These are phyloP conservation scores for Apiospora kogelbergensis DNA, from an alignment of 2,329 filamentous ascomycete species.

Conservation along the genomic window DNA sequence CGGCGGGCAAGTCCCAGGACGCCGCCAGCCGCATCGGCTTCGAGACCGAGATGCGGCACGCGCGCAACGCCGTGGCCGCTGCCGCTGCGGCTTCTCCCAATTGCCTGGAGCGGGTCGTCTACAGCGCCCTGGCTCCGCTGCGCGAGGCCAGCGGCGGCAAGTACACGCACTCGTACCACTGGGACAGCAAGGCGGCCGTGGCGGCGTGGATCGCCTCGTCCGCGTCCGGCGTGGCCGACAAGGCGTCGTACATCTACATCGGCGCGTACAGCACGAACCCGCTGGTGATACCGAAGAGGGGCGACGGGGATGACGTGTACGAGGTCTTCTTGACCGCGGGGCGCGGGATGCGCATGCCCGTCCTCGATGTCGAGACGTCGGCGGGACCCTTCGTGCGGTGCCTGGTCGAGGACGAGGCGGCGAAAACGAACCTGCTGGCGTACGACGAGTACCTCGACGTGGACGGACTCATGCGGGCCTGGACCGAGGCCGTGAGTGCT, in stretches of 20 bases:
- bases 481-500: conserved; percentile 31
- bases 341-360: conserved; percentile 31
- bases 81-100: conserved; percentile 19
- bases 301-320: conserved; percentile 22
- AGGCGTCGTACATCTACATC: conserved; percentile 30
- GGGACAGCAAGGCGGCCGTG: conserved; percentile 24
- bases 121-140: conserved; percentile 16
- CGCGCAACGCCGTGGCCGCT: conserved; percentile 19
- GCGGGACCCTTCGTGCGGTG: conserved; percentile 45
- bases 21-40: conserved; percentile 4
- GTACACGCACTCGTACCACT: conserved; percentile 17
- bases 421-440: conserved; percentile 42
- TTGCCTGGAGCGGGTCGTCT: conserved; percentile 18
- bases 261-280: conserved; percentile 33
- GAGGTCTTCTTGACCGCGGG: conserved; percentile 31
- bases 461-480: conserved; percentile 32
- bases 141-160: conserved; percentile 14
- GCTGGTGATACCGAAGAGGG: conserved; percentile 27
- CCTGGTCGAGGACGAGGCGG: conserved; percentile 39
- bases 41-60: conserved; percentile 15
- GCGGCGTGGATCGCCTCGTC: conserved; percentile 14
- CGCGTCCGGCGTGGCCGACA: conserved; percentile 9
- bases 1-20: neutral
- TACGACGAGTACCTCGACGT: conserved; percentile 40
- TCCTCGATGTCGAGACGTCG: conserved; percentile 38